Evolutionary conservation across 2,329 filamentous ascomycete genomes (phyloP).

Genomic region (Huntiella omanensis): DNA sequence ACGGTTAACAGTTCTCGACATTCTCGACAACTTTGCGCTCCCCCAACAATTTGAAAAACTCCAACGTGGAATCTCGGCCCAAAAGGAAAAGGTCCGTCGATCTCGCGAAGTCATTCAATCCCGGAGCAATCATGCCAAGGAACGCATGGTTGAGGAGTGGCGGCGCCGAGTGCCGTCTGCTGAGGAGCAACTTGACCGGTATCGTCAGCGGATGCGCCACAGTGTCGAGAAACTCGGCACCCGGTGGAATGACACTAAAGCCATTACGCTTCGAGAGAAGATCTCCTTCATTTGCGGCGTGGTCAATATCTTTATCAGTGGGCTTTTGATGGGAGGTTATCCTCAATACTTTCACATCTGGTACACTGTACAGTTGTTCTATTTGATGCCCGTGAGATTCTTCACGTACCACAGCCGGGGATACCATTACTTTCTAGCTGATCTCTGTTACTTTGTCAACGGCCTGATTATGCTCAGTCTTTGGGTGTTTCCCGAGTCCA

Average conservation of each 20-base stretch:
- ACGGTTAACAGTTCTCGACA: constrained; percentile 74
- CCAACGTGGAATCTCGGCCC: constrained; percentile 61
- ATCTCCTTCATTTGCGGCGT: constrained; percentile 90
- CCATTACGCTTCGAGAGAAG: constrained; percentile 81
- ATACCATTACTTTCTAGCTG: constrained; percentile 92
- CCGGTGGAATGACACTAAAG: constrained; percentile 77
- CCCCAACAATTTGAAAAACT: constrained; percentile 82
- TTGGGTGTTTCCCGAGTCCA: constrained; percentile 80
- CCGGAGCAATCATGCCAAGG: constrained; percentile 58
- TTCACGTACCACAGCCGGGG: constrained; percentile 81
- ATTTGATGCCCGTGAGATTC: constrained; percentile 93
- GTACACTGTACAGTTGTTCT: constrained; percentile 74
- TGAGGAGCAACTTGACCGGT: constrained; percentile 83
- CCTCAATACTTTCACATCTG: constrained; percentile 80
- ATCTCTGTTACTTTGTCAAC: constrained; percentile 98
- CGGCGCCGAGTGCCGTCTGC: constrained; percentile 66
- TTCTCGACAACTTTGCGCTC: constrained; percentile 83
- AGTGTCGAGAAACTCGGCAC: constrained; percentile 74
- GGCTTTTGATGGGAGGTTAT: constrained; percentile 73
- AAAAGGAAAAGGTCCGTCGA: constrained; percentile 68
- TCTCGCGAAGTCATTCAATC: constrained; percentile 67
- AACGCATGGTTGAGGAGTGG: constrained; percentile 87
- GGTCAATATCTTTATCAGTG: constrained; percentile 92
- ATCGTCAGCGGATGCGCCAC: constrained; percentile 67
- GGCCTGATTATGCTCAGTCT: constrained; percentile 62